Percentiles rank a stretch among this genome's conserved stretches.
Evolutionary conservation across 1,284 basidiomycete species (phyloP).

Genomic region (Ustilago trichophora): DNA sequence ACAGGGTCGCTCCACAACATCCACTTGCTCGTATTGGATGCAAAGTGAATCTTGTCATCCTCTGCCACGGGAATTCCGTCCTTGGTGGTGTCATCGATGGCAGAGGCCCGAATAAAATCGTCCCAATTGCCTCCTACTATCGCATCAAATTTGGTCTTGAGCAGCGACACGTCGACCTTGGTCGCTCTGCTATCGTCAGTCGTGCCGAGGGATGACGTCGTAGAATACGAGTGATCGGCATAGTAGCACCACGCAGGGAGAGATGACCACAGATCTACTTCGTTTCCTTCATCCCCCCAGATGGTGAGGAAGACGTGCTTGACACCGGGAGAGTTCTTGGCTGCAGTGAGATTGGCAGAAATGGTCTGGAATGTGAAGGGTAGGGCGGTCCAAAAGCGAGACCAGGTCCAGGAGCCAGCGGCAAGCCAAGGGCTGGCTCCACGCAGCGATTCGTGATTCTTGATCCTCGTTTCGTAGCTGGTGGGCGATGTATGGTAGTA

Average conservation of each 20-base stretch:
- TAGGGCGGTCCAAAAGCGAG: conserved; percentile 67
- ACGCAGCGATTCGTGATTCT: conserved; percentile 63
- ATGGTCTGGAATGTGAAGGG: conserved; percentile 68
- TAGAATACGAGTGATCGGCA: conserved; percentile 65
- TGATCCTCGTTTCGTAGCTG: conserved; percentile 64
- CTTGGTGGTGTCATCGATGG: conserved; percentile 57
- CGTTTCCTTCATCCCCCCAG: conserved; percentile 68
- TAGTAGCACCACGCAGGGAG: conserved; percentile 62
- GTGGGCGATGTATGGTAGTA: conserved; percentile 60
- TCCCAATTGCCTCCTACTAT: conserved; percentile 66
- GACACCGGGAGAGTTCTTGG: conserved; percentile 59
- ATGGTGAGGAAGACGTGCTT: conserved; percentile 66
- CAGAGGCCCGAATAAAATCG: conserved; percentile 65
- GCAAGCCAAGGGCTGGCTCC: conserved; percentile 66
- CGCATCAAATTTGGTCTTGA: conserved; percentile 56
- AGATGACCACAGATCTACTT: conserved; percentile 56
- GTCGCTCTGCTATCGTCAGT: no score
- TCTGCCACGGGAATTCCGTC: conserved; percentile 23
- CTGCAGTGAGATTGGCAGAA: conserved; percentile 64
- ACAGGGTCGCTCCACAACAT: conserved; percentile 65
- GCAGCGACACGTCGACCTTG: conserved; percentile 55
- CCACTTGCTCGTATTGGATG: conserved; percentile 67
- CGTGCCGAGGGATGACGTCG: no score
- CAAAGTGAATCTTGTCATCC: conserved; percentile 60
- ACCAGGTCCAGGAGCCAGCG: conserved; percentile 67